A percentile compares a stretch with the other conserved stretches of the same genome.
These are phyloP conservation scores for Pythium guiyangense DNA, from an alignment of 352 stramenopile genomes.

Conservation along the genomic window DNA sequence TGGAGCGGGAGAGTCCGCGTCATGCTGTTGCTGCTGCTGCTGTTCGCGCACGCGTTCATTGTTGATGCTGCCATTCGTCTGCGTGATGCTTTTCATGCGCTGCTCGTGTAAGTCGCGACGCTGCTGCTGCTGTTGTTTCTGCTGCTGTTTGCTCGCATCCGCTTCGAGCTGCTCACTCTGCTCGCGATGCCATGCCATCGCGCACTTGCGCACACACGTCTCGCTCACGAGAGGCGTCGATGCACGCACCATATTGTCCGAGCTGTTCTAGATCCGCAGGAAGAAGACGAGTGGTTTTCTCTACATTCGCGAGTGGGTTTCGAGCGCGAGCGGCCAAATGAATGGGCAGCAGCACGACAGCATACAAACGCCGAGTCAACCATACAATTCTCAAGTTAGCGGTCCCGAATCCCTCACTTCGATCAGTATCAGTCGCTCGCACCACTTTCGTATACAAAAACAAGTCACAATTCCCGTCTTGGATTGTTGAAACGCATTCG, in stretches of 20 bases:
- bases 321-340: slow-evolving; percentile 23
- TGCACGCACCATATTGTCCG: slow-evolving; percentile 67
- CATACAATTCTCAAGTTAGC: no score
- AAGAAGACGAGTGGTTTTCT: slow-evolving; percentile 85
- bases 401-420: no score
- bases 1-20: no score
- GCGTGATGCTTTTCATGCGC: neutral
- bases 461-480: neutral
- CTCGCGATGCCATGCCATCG: neutral
- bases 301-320: slow-evolving; percentile 10
- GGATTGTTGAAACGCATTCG: neutral
- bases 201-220: neutral
- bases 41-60: neutral
- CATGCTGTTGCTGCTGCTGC: no score
- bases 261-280: slow-evolving; percentile 79
- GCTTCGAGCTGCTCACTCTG: neutral
- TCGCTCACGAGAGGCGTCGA: neutral
- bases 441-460: neutral
- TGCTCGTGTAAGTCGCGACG: neutral
- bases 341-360: slow-evolving; percentile 21
- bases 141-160: neutral
- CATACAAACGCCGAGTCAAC: no score
- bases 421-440: no score
- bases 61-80: neutral
- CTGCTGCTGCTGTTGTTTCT: neutral